Evolutionary conservation across 768 basidiomycete species (phyloP), one percentile per base, ranked within the genome.

Genomic region (Tulasnella sp.): DNA sequence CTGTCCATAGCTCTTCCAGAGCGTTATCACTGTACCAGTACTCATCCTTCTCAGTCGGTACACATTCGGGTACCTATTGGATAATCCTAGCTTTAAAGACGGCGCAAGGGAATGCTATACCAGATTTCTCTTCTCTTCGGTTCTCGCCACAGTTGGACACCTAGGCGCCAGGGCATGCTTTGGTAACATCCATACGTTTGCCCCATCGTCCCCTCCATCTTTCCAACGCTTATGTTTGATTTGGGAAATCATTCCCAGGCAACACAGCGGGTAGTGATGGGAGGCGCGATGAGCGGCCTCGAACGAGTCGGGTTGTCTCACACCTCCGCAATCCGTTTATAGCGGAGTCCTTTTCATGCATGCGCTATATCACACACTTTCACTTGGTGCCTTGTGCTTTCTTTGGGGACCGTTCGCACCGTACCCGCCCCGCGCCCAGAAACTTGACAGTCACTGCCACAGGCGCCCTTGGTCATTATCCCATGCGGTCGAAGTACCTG

Each of bases 91-190:
- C 61, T 67, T 67, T 10, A 67, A 26, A 67, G 26, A 35, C 32
- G 61, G 61, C 61, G 61, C 61, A 26, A 67, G 26, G 9, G 61
- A 67, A 35, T 51, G 23, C 51, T 51, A n/a, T 9, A 51, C 20
- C 26, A 16, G n/a, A 26, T 29, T 67, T 67, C 61, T 16, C 61
- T 67, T 67, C 61, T 67, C 61, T 67, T 67, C 61, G 61, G 61
- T 67, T 67, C 61, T 67, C 29, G 61, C 32, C 61, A 35, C 61
- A 13, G 16, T 29, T 35, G 61, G 3, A 67, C 3, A 67, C 32
- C 61, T 67, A 67, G 61, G 32, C 61, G 61, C 61, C 15, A 67
- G 32, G n/a, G 51, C 51, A n/a, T 51, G 51, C 51, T 67, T 67
- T 26, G 29, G 61, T 67, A 67, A 16, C 29, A 32, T 67, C 61